Evolutionary conservation across 495 filamentous ascomycete genomes (phyloP).

Genomic region (Aspergillus sparsus): DNA sequence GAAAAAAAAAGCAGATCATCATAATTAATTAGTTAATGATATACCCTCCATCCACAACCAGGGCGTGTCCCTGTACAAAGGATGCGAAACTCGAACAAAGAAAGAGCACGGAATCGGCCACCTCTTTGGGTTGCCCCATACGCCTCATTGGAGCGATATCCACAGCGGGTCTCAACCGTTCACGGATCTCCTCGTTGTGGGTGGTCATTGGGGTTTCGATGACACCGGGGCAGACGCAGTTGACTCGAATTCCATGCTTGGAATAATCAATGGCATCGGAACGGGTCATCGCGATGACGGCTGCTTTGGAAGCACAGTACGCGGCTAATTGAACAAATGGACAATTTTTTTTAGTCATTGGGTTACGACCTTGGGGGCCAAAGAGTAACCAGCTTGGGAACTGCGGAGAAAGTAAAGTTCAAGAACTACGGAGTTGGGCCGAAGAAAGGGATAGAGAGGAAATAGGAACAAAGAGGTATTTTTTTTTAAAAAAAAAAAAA

Average conservation of each 20-base stretch:
- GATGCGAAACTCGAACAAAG: conserved; percentile 48
- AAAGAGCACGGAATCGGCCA: conserved; percentile 54
- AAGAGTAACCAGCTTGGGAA: background rate
- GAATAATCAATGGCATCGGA: conserved; percentile 56
- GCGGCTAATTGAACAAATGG: conserved; percentile 29
- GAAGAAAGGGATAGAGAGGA: too few relatives aligned
- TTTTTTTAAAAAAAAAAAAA: too few relatives aligned
- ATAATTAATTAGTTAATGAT: conserved; percentile 33
- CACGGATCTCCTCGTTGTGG: conserved; percentile 37
- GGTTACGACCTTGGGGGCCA: background rate
- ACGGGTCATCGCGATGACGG: conserved; percentile 47
- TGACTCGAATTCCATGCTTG: conserved; percentile 49
- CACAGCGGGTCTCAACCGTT: conserved; percentile 35
- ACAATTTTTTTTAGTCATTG: conserved; percentile 2
- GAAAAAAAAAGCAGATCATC: background rate
- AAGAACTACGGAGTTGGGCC: too few relatives aligned
- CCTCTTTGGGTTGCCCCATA: conserved; percentile 50
- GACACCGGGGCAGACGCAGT: conserved; percentile 56
- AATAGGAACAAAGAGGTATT: too few relatives aligned
- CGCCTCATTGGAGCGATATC: conserved; percentile 54
- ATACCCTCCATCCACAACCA: conserved; percentile 58
- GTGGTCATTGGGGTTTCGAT: conserved; percentile 53
- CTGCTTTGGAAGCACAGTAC: conserved; percentile 51
- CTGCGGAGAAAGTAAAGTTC: too few relatives aligned
- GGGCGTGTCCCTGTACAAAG: conserved; percentile 53